Conservation (phyloP, 108 stramenopile species). For the Poteriospumella lacustris region DNA sequence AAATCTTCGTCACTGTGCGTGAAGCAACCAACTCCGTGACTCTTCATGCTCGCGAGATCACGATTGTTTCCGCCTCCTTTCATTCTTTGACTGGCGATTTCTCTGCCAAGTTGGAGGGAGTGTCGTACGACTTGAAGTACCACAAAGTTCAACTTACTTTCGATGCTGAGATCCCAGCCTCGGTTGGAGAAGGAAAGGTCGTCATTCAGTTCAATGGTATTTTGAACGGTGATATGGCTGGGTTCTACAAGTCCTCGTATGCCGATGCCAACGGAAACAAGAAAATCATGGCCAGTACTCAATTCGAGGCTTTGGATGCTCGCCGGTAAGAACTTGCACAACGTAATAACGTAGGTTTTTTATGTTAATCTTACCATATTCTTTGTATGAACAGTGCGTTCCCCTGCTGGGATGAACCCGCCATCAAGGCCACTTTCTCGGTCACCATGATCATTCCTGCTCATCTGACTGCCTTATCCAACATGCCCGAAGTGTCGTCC, state of each 20-base stretch:
- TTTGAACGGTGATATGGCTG: conserved; percentile 89
- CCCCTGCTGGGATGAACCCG: conserved; percentile 96
- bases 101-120: not conserved
- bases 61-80: conserved; percentile 60
- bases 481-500: conserved; percentile 84
- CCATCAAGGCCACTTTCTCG: conserved; percentile 79
- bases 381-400: conserved; percentile 82
- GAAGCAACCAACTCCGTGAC: conserved; percentile 53
- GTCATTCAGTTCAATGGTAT: conserved; percentile 67
- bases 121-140: not conserved
- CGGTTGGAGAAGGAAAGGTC: conserved; percentile 45
- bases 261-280: conserved; percentile 64
- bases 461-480: conserved; percentile 73
- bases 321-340: conserved; percentile 33
- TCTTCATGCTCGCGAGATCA: conserved; percentile 82
- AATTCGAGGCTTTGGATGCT: conserved; percentile 93
- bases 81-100: not conserved
- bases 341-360: no score
- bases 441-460: conserved; percentile 70
- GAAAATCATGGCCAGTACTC: conserved; percentile 85
- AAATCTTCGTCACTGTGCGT: not conserved
- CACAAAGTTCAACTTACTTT: not conserved
- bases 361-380: conserved; percentile 24
- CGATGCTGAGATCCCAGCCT: conserved; percentile 32
- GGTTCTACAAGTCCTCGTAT: conserved; percentile 85